Conservation (phyloP, 1,139 yeast species). For the Pichia sp. region DNA sequence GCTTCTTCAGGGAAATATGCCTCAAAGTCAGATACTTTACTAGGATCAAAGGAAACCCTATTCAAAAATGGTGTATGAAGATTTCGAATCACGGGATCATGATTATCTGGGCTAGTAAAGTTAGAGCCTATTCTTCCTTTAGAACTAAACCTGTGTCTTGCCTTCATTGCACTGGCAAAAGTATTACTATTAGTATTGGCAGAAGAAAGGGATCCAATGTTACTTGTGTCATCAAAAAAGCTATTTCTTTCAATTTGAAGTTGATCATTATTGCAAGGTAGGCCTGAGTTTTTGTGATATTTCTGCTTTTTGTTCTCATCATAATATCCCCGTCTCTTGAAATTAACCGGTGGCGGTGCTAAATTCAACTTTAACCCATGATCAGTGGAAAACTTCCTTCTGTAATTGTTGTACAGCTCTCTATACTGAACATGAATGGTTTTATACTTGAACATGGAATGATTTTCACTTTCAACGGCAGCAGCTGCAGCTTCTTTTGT, state of each 20-base stretch:
- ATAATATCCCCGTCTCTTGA: conserved; percentile 22
- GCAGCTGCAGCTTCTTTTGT: conserved; percentile 71
- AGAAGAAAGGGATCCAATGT: too few relatives aligned
- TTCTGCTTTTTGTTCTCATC: neutral
- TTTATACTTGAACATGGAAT: conserved; percentile 59
- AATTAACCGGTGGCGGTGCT: conserved; percentile 72
- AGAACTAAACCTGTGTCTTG: conserved; percentile 3
- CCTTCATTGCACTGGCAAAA: conserved; percentile 8
- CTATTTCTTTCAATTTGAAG: too few relatives aligned
- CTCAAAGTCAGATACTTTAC: too few relatives aligned
- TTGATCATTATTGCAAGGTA: neutral
- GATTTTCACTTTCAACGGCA: conserved; percentile 78
- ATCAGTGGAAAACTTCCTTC: conserved; percentile 18
- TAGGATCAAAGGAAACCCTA: too few relatives aligned
- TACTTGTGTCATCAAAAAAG: too few relatives aligned
- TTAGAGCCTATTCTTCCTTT: too few relatives aligned
- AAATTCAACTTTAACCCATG: conserved; percentile 37
- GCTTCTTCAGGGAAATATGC: too few relatives aligned
- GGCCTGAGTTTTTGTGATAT: neutral
- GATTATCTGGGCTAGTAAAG: too few relatives aligned
- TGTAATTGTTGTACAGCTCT: conserved; percentile 41
- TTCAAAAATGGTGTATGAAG: too few relatives aligned
- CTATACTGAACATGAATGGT: conserved; percentile 82
- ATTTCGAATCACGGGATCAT: too few relatives aligned
- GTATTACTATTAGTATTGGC: conserved; percentile 1